A percentile compares a stretch with the other conserved stretches of the same genome.
Conservation (phyloP, 805 yeast genomes). For the Metschnikowia baotianmanensis region DNA sequence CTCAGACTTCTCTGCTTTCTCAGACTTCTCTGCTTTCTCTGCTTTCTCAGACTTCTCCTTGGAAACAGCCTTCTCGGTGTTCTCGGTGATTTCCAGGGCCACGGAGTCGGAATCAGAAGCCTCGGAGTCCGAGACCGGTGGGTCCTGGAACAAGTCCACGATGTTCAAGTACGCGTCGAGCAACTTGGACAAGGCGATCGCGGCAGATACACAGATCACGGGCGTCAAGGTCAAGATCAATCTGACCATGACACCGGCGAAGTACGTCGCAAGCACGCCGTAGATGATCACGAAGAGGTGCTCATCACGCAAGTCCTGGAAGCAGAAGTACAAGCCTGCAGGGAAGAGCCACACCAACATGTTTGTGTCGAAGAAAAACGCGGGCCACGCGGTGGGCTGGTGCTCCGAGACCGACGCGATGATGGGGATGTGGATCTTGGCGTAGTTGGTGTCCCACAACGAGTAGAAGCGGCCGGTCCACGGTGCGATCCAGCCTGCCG, state of each 20-base stretch:
- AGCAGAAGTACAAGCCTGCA: slow-evolving; percentile 87
- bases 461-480: slow-evolving; percentile 99
- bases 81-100: no score
- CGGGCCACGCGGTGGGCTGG: slow-evolving; percentile 99
- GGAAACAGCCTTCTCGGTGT: no score
- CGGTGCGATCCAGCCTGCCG: slow-evolving; percentile 93
- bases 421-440: slow-evolving; percentile 96
- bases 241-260: slow-evolving; percentile 99
- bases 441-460: slow-evolving; percentile 96
- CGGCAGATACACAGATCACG: slow-evolving; percentile 89
- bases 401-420: slow-evolving; percentile 99
- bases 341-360: slow-evolving; percentile 98
- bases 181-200: slow-evolving; percentile 80
- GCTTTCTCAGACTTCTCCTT: slow-evolving; percentile 4
- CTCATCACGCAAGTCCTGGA: slow-evolving; percentile 87
- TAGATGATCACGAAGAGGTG: slow-evolving; percentile 91
- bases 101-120: no score
- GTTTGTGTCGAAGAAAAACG: slow-evolving; percentile 91
- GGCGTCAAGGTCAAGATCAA: slow-evolving; percentile 97
- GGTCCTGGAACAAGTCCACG: slow-evolving; percentile 36
- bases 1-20: no score
- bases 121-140: no score
- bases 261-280: slow-evolving; percentile 90
- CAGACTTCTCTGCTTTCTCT: no score
- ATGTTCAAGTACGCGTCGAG: slow-evolving; percentile 80